phyloP scores from a whole-genome alignment of 1,139 yeast genomes.

The Candida labiduridarum region DNA sequence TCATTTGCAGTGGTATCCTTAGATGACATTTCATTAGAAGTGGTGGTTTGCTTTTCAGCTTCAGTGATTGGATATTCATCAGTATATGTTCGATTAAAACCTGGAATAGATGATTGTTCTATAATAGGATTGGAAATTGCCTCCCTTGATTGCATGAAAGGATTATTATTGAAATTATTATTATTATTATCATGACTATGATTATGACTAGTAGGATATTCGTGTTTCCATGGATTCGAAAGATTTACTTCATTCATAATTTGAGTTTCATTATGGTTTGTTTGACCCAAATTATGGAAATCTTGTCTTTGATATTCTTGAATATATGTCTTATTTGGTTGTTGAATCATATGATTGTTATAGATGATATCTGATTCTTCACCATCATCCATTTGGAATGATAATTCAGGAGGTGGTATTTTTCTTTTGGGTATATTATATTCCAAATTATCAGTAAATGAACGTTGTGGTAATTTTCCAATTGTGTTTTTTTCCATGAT shows the following conservation, averaged over 20 bases:
- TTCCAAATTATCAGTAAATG: slow-evolving; percentile 3
- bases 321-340: not conserved
- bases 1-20: not conserved
- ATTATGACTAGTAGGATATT: not conserved
- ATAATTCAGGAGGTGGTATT: not conserved
- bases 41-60: slow-evolving; percentile 3
- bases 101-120: not conserved
- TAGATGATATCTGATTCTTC: not conserved
- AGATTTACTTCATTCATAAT: not conserved
- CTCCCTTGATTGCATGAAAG: not conserved
- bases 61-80: slow-evolving; percentile 9
- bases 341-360: not conserved
- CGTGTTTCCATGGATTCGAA: no score
- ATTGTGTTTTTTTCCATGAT: no score
- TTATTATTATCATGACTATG: not conserved
- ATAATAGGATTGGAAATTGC: not conserved
- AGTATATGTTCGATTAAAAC: slow-evolving; percentile 6
- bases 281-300: not conserved
- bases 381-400: not conserved
- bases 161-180: not conserved
- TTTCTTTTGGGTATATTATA: not conserved
- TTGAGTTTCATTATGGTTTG: no score
- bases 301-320: not conserved
- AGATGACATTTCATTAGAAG: not conserved
- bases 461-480: not conserved